phyloP scores from a whole-genome alignment of 352 stramenopile species.

The Globisporangium okanoganense region DNA sequence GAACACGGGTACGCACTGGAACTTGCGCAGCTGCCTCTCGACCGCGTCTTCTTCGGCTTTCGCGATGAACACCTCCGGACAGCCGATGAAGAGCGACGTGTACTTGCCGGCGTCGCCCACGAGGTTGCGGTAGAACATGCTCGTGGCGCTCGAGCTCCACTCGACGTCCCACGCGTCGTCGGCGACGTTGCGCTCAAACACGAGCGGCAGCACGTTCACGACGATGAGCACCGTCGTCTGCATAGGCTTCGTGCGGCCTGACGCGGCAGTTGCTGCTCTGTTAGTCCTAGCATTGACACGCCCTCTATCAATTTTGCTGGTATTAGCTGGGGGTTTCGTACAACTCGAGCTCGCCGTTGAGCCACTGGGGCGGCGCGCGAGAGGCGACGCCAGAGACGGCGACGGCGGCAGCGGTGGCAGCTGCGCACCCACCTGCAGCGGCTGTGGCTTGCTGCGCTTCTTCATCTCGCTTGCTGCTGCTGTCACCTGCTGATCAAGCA shows the following conservation, averaged over 20 bases:
- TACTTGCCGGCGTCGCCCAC: conserved; percentile 48
- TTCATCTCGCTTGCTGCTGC: not conserved
- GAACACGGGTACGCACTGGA: conserved; percentile 96
- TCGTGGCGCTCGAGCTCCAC: conserved; percentile 69
- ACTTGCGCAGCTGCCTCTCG: conserved; percentile 72
- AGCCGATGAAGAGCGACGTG: conserved; percentile 65
- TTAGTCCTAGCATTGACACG: too few species aligned
- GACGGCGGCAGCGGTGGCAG: not conserved
- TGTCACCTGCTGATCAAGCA: too few species aligned
- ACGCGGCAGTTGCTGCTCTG: not conserved
- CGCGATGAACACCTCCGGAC: conserved; percentile 67
- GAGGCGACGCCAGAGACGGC: not conserved
- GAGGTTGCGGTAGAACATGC: conserved; percentile 76
- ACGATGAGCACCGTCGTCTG: conserved; percentile 71
- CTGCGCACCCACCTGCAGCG: not conserved
- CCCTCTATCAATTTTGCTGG: not conserved
- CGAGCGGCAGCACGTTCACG: conserved; percentile 73
- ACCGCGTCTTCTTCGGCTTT: conserved; percentile 56
- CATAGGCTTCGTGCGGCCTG: not conserved
- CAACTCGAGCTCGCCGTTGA: not conserved
- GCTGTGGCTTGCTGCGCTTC: conserved; percentile 5
- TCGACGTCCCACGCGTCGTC: conserved; percentile 52
- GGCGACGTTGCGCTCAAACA: conserved; percentile 53
- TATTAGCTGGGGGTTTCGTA: not conserved
- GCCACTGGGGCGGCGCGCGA: not conserved